These are phyloP conservation scores for Flueggea neowawraea DNA, from an alignment of 441 rosid genomes.

Conservation along the genomic window DNA sequence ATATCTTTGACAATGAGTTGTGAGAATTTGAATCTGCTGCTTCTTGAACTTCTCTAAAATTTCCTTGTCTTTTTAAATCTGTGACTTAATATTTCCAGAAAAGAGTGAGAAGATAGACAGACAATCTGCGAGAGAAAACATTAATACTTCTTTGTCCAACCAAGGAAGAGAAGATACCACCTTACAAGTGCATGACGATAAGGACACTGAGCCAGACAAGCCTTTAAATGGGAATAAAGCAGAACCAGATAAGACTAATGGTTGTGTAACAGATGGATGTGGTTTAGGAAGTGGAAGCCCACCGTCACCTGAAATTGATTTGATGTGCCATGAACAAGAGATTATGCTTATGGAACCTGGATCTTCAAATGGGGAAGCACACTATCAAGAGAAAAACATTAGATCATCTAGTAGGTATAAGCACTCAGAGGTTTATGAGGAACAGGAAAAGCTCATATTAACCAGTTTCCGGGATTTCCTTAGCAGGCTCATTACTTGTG, in stretches of 20 bases:
- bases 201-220: constrained; percentile 23
- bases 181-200: constrained; percentile 20
- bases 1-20: too few species aligned
- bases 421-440: constrained; percentile 42
- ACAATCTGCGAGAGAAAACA: constrained; percentile 17
- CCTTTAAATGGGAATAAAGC: constrained; percentile 20
- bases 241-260: constrained; percentile 24
- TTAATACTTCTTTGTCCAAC: constrained; percentile 11
- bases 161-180: constrained; percentile 16
- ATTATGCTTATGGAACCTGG: constrained; percentile 29
- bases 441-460: constrained; percentile 64
- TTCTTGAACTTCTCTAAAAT: too few species aligned
- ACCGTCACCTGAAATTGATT: constrained; percentile 44
- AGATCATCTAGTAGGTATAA: constrained; percentile 25
- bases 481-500: constrained; percentile 43
- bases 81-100: constrained; percentile 18
- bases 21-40: too few species aligned
- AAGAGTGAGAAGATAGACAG: constrained; percentile 17
- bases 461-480: constrained; percentile 61
- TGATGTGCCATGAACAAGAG: constrained; percentile 63
- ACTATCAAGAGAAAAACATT: constrained; percentile 14
- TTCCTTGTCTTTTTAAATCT: background rate
- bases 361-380: constrained; percentile 23
- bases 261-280: constrained; percentile 21
- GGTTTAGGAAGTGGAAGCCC: constrained; percentile 37